phyloP scores from a whole-genome alignment of 129 eudicot species.

The Calendula officinalis region DNA sequence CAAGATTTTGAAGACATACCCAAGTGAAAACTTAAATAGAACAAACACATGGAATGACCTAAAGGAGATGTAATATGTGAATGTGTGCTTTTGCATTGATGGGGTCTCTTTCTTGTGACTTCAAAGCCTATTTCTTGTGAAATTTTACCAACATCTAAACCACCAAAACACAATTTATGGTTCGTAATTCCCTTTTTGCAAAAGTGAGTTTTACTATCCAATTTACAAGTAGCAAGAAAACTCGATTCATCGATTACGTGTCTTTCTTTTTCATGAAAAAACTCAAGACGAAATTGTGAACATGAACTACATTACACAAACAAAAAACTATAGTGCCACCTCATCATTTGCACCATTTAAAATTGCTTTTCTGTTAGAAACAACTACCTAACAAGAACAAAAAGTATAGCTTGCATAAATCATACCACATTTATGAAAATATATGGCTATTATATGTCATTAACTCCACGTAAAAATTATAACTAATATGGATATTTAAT shows the following conservation, averaged over 20 bases:
- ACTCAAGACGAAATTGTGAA: no score
- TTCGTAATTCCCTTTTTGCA: conserved; percentile 12
- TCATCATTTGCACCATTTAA: no score
- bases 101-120: conserved; percentile 38
- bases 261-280: background rate
- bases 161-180: conserved; percentile 18
- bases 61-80: conserved; percentile 20
- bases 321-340: no score
- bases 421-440: no score
- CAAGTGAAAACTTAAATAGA: conserved; percentile 18
- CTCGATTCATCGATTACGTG: background rate
- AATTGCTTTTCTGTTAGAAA: no score
- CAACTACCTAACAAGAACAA: no score
- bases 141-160: conserved; percentile 38
- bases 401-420: no score
- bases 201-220: conserved; percentile 1
- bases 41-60: conserved; percentile 16
- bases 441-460: no score
- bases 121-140: conserved; percentile 32
- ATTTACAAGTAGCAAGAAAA: no score
- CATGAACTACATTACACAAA: no score
- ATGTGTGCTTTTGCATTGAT: conserved; percentile 33
- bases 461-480: no score
- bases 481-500: no score
- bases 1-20: conserved; percentile 6